These are phyloP conservation scores for Phytophthora agathidicida DNA, from an alignment of 352 stramenopile genomes.

Conservation along the genomic window DNA sequence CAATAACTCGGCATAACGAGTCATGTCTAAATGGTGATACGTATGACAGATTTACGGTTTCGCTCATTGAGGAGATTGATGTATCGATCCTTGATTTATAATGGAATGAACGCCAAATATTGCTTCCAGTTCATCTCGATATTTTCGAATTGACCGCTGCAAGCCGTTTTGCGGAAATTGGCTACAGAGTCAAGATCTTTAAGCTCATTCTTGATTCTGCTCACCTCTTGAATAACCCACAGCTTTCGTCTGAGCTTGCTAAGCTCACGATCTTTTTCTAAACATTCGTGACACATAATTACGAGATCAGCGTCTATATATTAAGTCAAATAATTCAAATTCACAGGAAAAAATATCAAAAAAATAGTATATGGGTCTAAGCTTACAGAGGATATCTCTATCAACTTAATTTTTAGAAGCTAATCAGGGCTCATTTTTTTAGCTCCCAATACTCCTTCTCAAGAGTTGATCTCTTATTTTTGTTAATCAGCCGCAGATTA, in stretches of 20 bases:
- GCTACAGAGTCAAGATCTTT: not conserved
- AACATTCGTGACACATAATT: constrained; percentile 3
- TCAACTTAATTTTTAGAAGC: not conserved
- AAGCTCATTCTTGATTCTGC: too few relatives aligned
- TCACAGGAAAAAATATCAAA: not conserved
- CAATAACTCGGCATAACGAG: constrained; percentile 8
- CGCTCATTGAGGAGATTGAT: constrained; percentile 4
- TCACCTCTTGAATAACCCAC: constrained; percentile 14
- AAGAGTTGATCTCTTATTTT: too few relatives aligned
- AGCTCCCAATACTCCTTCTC: not conserved
- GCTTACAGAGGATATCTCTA: not conserved
- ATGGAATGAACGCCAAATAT: constrained; percentile 9
- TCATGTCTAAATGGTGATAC: constrained; percentile 4
- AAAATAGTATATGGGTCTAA: constrained; percentile 5
- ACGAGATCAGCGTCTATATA: not conserved
- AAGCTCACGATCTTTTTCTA: constrained; percentile 7
- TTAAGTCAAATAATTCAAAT: not conserved
- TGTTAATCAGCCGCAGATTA: too few relatives aligned
- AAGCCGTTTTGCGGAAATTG: constrained; percentile 5
- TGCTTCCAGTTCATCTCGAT: not conserved
- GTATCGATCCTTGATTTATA: constrained; percentile 6
- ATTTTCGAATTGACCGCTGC: not conserved
- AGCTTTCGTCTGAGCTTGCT: constrained; percentile 3
- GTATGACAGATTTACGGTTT: constrained; percentile 5
- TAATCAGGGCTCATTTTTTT: not conserved